Evolutionary conservation across 202 grass and related monocot species (phyloP), one percentile per base, ranked within the genome.

Genomic region (Sporobolus alterniflorus): DNA sequence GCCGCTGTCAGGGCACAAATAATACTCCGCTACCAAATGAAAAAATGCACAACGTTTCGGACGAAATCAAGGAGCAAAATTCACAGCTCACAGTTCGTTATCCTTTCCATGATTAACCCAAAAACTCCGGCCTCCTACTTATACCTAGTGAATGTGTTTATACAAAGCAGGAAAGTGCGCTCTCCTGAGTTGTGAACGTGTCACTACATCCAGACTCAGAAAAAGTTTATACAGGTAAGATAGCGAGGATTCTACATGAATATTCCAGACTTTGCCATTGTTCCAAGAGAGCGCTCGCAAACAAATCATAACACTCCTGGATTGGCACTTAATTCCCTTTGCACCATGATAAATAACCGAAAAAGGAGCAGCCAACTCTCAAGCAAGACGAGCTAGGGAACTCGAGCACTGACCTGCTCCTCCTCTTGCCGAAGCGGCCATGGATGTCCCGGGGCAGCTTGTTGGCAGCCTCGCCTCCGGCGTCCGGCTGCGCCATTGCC

Each of bases 361-460:
- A 71, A 0, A 1, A 42, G 11, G 4, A 39, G 8, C 36, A 81
- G 11, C 24, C 22, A 10, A 42, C 22, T 34, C 22, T 34, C 0
- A 15, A 59, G 36, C 15, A 43, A 26, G 17, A 34, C 11, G 36
- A 82, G n/a, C n/a, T n/a, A n/a, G 55, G 0, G 11, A 28, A 8
- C 5, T 6, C 13, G 48, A 30, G 22, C 8, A 66, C 70, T 69
- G 48, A 80, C 77, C 69, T 83, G 11, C 43, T 74, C 31, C 16
- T 50, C 50, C 9, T 25, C 67, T 62, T 43, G 20, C 28, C 3
- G 69, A 74, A 6, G 49, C 56, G 17, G 24, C 80, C 59, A 74
- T 22, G 59, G 80, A 83, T 49, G 44, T 29, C 69, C 16, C 42
- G 80, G 32, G 80, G 32, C 59, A 66, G 11, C 22, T 74, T 47